phyloP scores from a whole-genome alignment of 2,329 filamentous ascomycete species.

The Thermothelomyces thermophilus region DNA sequence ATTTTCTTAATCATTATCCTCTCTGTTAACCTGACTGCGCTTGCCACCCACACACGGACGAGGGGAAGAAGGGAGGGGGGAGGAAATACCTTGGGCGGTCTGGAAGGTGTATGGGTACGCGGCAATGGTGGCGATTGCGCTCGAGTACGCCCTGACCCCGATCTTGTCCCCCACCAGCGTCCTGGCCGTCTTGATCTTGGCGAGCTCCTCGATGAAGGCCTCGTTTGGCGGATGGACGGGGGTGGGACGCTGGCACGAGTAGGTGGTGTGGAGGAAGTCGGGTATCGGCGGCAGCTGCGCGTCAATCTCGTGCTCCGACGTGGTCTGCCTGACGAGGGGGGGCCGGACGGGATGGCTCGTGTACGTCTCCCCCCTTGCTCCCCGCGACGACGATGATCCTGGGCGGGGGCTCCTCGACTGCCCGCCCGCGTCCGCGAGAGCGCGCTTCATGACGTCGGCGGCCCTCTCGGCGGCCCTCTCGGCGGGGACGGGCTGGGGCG shows the following conservation, averaged over 20 bases:
- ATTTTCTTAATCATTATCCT: no score
- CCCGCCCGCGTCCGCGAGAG: slow-evolving; percentile 20
- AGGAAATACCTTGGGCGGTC: slow-evolving; percentile 34
- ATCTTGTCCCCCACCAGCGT: slow-evolving; percentile 68
- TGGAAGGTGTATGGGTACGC: slow-evolving; percentile 62
- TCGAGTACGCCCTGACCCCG: slow-evolving; percentile 80
- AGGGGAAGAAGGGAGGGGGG: not conserved
- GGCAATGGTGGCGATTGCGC: slow-evolving; percentile 72
- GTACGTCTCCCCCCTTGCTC: slow-evolving; percentile 15
- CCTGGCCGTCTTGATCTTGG: slow-evolving; percentile 66
- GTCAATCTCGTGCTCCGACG: slow-evolving; percentile 65
- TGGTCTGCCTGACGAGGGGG: slow-evolving; percentile 59
- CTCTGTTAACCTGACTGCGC: no score
- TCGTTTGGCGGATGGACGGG: slow-evolving; percentile 65
- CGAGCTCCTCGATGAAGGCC: slow-evolving; percentile 65
- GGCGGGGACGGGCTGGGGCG: slow-evolving; percentile 8
- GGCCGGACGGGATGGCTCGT: slow-evolving; percentile 21
- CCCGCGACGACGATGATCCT: slow-evolving; percentile 20
- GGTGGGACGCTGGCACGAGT: slow-evolving; percentile 76
- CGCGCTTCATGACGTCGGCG: slow-evolving; percentile 30
- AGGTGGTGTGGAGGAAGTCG: slow-evolving; percentile 57
- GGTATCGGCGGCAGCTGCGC: slow-evolving; percentile 57
- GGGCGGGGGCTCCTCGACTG: slow-evolving; percentile 7
- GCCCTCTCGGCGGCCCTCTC: slow-evolving; percentile 19
- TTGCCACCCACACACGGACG: no score